Evolutionary conservation across 768 basidiomycete species (phyloP), one percentile per base, ranked within the genome.

Genomic region (Trametes cinnabarina): DNA sequence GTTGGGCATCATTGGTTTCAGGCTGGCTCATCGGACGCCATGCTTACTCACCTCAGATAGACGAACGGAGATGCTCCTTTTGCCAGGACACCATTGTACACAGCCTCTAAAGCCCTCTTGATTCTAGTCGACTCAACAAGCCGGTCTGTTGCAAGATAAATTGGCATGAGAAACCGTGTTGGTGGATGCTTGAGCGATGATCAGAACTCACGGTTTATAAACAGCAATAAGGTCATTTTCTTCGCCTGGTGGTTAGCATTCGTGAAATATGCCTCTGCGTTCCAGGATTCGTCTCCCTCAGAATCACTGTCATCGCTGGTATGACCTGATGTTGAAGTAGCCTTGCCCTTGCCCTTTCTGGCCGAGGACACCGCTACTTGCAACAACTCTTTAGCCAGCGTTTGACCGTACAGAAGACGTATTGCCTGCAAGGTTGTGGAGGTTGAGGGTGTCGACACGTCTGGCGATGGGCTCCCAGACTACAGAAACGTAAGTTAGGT

Each of bases 41-140:
- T 35, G 25, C 17, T 25, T 32, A 61, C 75, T n/a, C 57, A 93
- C 94, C 92, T 94, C 37, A 98, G 77, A 71, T 98, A 98, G n/a
- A 96, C 78, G 72, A 95, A 98, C 1, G 96, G 94, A 32, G 75
- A 88, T 9, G 87, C 74, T 6, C 94, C 95, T 72, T 98, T 98
- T 0, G 96, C 90, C 19, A 99, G 77, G 42, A 96, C 80, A 11
- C 83, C 82, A 23, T 79, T 86, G 72, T 98, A 99, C 14, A 92
- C 84, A 1, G 82, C 82, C 68, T 98, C 96, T 25, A 98, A 77
- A 0, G 94, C 90, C 39, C 87, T 85, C 71, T 92, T 94, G 70
- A 98, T 88, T 28, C 90, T 82, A 0, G 81, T 74, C 0, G 93
- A 96, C 53, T 98, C 95, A 0, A 98, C 96, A 17, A 94, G 76